Evolutionary conservation across 2,329 filamentous ascomycete genomes (phyloP).

Genomic region (Aspergillus melleus): DNA sequence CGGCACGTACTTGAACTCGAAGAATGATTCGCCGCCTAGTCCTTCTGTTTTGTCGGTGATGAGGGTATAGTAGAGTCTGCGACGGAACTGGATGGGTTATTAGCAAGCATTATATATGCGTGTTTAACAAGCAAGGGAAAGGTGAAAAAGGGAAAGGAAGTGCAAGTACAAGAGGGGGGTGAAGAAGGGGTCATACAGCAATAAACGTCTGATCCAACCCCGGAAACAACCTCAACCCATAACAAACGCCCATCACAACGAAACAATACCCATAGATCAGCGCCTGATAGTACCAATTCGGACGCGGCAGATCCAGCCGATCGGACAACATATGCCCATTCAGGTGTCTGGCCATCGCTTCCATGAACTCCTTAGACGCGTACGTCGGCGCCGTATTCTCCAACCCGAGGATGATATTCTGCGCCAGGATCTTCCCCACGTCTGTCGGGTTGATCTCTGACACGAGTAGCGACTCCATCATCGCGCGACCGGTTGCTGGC

Average conservation of each 20-base stretch:
- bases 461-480: conserved; percentile 68
- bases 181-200: conserved; percentile 32
- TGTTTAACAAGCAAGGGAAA: background rate
- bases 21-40: conserved; percentile 62
- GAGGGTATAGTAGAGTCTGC: conserved; percentile 57
- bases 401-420: conserved; percentile 73
- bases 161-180: no score
- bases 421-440: conserved; percentile 65
- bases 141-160: background rate
- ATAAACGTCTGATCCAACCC: conserved; percentile 56
- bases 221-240: conserved; percentile 49
- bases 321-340: conserved; percentile 66
- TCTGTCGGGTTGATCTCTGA: conserved; percentile 66
- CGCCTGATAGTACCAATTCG: conserved; percentile 58
- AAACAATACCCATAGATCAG: conserved; percentile 66
- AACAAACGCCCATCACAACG: conserved; percentile 58
- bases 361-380: conserved; percentile 65
- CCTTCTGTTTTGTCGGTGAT: conserved; percentile 66
- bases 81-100: conserved; percentile 35
- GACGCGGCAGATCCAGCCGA: conserved; percentile 58
- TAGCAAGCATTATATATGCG: background rate
- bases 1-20: conserved; percentile 66
- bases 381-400: conserved; percentile 65
- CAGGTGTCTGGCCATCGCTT: conserved; percentile 67
- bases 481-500: conserved; percentile 55